Evolutionary conservation across 352 stramenopile species (phyloP).

Genomic region (Globisporangium middletonii): DNA sequence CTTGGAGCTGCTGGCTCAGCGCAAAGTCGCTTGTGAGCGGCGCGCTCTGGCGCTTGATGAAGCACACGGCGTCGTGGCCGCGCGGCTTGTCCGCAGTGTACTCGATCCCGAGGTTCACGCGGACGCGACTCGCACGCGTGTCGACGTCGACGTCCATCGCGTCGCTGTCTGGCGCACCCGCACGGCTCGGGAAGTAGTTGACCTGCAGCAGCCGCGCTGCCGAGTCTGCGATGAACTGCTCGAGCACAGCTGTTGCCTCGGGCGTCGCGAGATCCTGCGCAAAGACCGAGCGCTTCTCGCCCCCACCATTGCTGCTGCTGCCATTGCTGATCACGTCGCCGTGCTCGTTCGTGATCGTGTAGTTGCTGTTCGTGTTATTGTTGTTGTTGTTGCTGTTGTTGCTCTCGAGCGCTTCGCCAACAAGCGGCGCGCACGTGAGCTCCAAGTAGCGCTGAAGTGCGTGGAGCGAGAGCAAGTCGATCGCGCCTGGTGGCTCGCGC

Average conservation of each 20-base stretch:
- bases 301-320: neutral
- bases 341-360: neutral
- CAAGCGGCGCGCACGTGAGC: slow-evolving; percentile 58
- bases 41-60: slow-evolving; percentile 80
- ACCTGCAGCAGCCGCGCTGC: slow-evolving; percentile 67
- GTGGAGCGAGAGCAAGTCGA: slow-evolving; percentile 34
- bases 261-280: slow-evolving; percentile 30
- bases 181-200: slow-evolving; percentile 35
- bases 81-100: slow-evolving; percentile 58
- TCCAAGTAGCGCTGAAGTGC: slow-evolving; percentile 59
- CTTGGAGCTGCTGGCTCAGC: slow-evolving; percentile 78
- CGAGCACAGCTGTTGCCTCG: slow-evolving; percentile 32
- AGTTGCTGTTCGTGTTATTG: neutral
- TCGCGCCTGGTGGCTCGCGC: slow-evolving; percentile 14
- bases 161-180: slow-evolving; percentile 1
- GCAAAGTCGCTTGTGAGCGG: slow-evolving; percentile 59
- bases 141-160: slow-evolving; percentile 17
- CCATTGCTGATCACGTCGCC: neutral
- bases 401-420: slow-evolving; percentile 43
- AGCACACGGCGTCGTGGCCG: slow-evolving; percentile 75
- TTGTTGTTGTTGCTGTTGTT: neutral
- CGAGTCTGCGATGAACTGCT: slow-evolving; percentile 68
- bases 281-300: slow-evolving; percentile 18
- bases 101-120: slow-evolving; percentile 76
- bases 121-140: slow-evolving; percentile 28